A percentile compares a stretch with the other conserved stretches of the same genome.
phyloP scores from a whole-genome alignment of 2,329 filamentous ascomycete genomes.

The Phyllosticta capitalensis region DNA sequence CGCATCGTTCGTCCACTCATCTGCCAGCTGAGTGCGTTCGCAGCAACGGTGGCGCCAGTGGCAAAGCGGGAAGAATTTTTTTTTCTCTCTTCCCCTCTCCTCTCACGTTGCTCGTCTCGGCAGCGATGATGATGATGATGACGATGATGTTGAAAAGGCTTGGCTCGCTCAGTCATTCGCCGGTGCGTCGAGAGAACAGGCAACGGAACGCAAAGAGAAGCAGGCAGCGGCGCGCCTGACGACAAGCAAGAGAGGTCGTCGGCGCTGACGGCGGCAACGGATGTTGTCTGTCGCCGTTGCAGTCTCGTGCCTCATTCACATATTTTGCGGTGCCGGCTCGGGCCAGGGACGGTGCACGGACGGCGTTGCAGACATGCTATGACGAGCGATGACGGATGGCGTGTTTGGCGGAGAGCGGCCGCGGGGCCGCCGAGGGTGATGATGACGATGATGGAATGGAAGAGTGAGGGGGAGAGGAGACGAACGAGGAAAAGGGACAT shows the following conservation, averaged over 20 bases:
- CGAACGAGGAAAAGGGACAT: background rate
- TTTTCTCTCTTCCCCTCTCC: background rate
- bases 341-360: background rate
- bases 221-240: too few species aligned
- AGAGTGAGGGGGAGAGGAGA: too few species aligned
- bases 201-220: too few species aligned
- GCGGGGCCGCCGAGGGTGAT: background rate
- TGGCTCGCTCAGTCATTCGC: background rate
- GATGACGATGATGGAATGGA: background rate
- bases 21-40: background rate
- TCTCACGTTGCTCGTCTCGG: too few species aligned
- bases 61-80: background rate
- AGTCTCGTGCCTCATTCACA: background rate
- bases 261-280: background rate
- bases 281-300: background rate
- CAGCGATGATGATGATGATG: too few species aligned
- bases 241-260: background rate
- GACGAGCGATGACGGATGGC: background rate
- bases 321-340: background rate
- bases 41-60: background rate
- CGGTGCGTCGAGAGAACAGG: background rate
- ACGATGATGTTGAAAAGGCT: background rate
- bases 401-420: background rate
- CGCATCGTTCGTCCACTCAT: background rate
- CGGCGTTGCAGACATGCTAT: background rate